phyloP scores from a whole-genome alignment of 2,329 filamentous ascomycete genomes.

The Xylariaceae sp. region DNA sequence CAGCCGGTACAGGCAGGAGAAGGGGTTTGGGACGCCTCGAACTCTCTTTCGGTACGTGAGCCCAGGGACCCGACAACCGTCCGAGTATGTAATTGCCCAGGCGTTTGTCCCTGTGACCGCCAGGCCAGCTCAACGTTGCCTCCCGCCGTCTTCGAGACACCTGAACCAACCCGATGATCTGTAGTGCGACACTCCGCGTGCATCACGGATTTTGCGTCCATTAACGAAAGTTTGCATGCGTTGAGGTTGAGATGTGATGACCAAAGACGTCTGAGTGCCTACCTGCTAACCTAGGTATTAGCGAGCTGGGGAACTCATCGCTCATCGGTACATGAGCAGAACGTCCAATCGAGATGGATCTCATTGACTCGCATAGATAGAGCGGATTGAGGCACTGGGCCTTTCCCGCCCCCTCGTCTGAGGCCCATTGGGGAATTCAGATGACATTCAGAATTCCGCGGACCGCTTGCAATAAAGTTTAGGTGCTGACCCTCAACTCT shows the following conservation, averaged over 20 bases:
- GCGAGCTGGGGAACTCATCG: neutral
- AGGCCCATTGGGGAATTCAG: neutral
- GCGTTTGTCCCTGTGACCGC: neutral
- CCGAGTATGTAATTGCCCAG: neutral
- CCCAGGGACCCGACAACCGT: neutral
- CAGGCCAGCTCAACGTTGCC: neutral
- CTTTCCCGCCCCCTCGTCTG: neutral
- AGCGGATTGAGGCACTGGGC: conserved; percentile 4
- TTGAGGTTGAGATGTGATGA: too few relatives aligned
- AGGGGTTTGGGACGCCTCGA: neutral
- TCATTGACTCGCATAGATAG: neutral
- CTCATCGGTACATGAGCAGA: neutral
- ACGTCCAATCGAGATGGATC: neutral
- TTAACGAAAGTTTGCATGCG: neutral
- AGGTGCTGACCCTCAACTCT: neutral
- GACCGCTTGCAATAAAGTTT: neutral
- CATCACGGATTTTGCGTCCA: neutral
- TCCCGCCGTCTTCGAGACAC: neutral
- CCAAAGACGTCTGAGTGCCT: too few relatives aligned
- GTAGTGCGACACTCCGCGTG: neutral
- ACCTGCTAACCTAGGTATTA: neutral
- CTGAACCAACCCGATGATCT: neutral
- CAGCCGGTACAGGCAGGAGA: neutral
- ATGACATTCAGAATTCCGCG: neutral
- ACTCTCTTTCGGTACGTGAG: neutral